Evolutionary conservation across 805 yeast genomes (phyloP).

Genomic region (Lachancea meyersii): DNA sequence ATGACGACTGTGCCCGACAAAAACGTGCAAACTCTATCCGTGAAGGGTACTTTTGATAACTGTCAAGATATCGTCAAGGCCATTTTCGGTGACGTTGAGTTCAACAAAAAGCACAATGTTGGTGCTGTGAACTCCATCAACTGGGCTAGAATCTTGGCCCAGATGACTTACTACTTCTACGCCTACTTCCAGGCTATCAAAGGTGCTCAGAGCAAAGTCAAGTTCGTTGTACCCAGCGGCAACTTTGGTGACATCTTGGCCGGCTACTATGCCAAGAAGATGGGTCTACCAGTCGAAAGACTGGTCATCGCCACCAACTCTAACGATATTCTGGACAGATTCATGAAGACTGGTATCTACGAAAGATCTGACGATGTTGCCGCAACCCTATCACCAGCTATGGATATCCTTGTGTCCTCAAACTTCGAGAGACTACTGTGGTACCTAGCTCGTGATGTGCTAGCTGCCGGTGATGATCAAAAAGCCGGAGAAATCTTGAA

Average conservation of each 20-base stretch:
- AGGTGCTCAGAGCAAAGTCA: conserved; percentile 44
- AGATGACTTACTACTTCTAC: conserved; percentile 92
- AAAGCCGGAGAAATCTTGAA: conserved; percentile 71
- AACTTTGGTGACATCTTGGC: conserved; percentile 98
- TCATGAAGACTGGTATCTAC: conserved; percentile 78
- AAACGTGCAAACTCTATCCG: conserved; percentile 92
- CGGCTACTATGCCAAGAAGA: conserved; percentile 86
- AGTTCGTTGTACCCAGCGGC: conserved; percentile 94
- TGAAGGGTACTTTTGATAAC: conserved; percentile 94
- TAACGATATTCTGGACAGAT: conserved; percentile 91
- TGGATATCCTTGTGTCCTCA: conserved; percentile 94
- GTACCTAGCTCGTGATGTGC: conserved; percentile 77
- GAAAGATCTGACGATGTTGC: conserved; percentile 71
- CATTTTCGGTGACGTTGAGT: conserved; percentile 81
- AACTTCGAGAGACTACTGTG: conserved; percentile 95
- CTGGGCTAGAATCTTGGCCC: conserved; percentile 98
- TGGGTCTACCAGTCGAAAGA: conserved; percentile 89
- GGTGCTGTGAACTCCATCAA: conserved; percentile 98
- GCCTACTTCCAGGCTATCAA: conserved; percentile 67
- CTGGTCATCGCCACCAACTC: conserved; percentile 93
- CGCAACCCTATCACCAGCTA: conserved; percentile 93
- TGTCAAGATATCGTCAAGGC: conserved; percentile 96
- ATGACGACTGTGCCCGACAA: conserved; percentile 94
- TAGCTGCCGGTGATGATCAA: conserved; percentile 46
- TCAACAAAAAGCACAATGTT: conserved; percentile 83